These are phyloP conservation scores for Cornus kousa DNA, from an alignment of 148 eudicot species.

Conservation along the genomic window DNA sequence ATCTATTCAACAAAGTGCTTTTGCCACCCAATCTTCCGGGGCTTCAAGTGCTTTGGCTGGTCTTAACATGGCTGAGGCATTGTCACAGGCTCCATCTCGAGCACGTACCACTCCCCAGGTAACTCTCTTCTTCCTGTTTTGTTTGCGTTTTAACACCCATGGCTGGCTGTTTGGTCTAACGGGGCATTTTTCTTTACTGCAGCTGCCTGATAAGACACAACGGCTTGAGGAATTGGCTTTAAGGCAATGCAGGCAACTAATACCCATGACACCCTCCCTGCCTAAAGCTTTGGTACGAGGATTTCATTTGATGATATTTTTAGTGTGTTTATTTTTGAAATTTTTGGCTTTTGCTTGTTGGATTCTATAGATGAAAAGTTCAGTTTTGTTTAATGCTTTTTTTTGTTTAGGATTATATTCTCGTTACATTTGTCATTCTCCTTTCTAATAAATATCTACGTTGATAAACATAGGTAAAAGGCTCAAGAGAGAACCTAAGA, in stretches of 20 bases:
- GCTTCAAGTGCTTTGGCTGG: slow-evolving; percentile 37
- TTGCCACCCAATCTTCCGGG: slow-evolving; percentile 26
- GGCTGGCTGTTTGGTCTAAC: neutral
- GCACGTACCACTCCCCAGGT: slow-evolving; percentile 63
- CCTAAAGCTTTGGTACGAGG: slow-evolving; percentile 62
- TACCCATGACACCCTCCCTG: slow-evolving; percentile 71
- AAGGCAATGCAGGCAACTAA: slow-evolving; percentile 73
- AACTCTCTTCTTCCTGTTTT: slow-evolving; percentile 8
- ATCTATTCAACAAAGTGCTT: slow-evolving; percentile 31
- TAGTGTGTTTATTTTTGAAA: neutral
- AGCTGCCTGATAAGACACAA: slow-evolving; percentile 56
- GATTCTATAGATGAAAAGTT: neutral
- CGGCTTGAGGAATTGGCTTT: slow-evolving; percentile 81
- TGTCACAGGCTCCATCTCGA: slow-evolving; percentile 70
- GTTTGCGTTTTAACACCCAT: neutral
- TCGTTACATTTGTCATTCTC: neutral
- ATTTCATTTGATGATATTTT: neutral
- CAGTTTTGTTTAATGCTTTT: neutral
- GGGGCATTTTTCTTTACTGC: slow-evolving; percentile 17
- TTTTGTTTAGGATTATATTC: neutral
- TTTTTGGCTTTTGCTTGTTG: neutral
- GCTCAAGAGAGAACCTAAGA: neutral
- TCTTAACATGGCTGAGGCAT: slow-evolving; percentile 85
- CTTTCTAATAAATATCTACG: too few species aligned
- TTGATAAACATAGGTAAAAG: neutral